These are phyloP conservation scores for Datisca glomerata DNA, from an alignment of 306 rosid species.

Conservation along the genomic window DNA sequence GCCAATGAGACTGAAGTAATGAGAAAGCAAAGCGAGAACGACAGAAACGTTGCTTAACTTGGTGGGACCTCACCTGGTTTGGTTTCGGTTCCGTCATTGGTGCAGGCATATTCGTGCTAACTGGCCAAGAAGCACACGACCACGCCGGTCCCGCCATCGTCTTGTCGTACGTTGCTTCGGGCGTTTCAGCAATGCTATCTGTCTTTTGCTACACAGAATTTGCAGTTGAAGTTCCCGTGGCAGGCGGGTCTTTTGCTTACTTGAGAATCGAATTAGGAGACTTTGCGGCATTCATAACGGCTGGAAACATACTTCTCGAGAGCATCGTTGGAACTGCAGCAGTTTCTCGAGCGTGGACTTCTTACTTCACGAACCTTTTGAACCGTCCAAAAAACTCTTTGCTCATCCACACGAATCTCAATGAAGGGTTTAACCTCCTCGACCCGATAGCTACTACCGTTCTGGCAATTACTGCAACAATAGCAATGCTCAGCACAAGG, in stretches of 20 bases:
- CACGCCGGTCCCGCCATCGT: conserved; percentile 68
- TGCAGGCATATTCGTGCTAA: conserved; percentile 65
- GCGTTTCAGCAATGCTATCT: conserved; percentile 75
- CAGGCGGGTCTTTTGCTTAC: conserved; percentile 78
- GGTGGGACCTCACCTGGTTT: conserved; percentile 85
- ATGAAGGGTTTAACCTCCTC: conserved; percentile 35
- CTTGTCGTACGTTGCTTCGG: conserved; percentile 51
- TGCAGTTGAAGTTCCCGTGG: conserved; percentile 65
- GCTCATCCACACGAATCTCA: conserved; percentile 35
- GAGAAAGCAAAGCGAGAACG: conserved; percentile 38
- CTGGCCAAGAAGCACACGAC: conserved; percentile 46
- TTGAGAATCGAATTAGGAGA: conserved; percentile 67
- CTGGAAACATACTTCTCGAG: conserved; percentile 69
- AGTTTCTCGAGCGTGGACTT: conserved; percentile 67
- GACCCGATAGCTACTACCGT: conserved; percentile 68
- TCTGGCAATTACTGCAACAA: conserved; percentile 20
- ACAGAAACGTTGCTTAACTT: conserved; percentile 34
- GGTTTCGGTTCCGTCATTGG: conserved; percentile 76
- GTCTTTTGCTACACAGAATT: conserved; percentile 80
- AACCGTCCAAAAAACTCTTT: conserved; percentile 37
- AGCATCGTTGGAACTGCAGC: conserved; percentile 55
- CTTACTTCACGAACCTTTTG: conserved; percentile 52
- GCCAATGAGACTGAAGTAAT: conserved; percentile 33
- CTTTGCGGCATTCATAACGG: conserved; percentile 66
- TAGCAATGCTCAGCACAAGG: conserved; percentile 54